Percentiles rank a stretch among this genome's conserved stretches.
These are phyloP conservation scores for Penicillium tannophilum DNA, from an alignment of 495 filamentous ascomycete species.

Conservation along the genomic window DNA sequence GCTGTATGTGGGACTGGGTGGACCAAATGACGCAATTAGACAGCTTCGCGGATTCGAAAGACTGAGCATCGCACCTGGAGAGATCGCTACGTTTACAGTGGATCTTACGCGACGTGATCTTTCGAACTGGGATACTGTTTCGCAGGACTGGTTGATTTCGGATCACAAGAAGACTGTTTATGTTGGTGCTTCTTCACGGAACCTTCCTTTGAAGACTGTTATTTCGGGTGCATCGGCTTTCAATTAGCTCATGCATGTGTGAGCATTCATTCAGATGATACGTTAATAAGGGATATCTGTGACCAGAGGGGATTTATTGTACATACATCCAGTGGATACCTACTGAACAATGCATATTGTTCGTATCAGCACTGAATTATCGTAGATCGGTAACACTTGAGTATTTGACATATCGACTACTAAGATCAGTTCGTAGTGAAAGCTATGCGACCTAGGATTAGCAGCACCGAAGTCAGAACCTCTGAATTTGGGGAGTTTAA, in stretches of 20 bases:
- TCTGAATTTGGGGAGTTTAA: no score
- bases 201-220: constrained; percentile 19
- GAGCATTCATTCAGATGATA: not conserved
- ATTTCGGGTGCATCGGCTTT: not conserved
- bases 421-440: no score
- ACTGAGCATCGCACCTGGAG: constrained; percentile 42
- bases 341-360: no score
- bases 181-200: constrained; percentile 58
- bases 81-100: constrained; percentile 51
- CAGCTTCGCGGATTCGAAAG: constrained; percentile 66
- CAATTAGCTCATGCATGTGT: not conserved
- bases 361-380: no score
- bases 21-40: constrained; percentile 25
- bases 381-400: no score
- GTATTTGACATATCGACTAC: no score
- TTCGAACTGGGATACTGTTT: constrained; percentile 63
- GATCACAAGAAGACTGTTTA: constrained; percentile 41
- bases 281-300: no score
- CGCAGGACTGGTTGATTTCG: constrained; percentile 67
- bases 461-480: no score
- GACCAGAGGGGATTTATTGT: no score
- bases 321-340: no score
- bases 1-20: constrained; percentile 64
- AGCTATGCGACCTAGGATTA: no score
- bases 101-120: constrained; percentile 62